Percentiles rank a stretch among this genome's conserved stretches.
phyloP scores from a whole-genome alignment of 768 basidiomycete genomes.

The Pisolithus albus region DNA sequence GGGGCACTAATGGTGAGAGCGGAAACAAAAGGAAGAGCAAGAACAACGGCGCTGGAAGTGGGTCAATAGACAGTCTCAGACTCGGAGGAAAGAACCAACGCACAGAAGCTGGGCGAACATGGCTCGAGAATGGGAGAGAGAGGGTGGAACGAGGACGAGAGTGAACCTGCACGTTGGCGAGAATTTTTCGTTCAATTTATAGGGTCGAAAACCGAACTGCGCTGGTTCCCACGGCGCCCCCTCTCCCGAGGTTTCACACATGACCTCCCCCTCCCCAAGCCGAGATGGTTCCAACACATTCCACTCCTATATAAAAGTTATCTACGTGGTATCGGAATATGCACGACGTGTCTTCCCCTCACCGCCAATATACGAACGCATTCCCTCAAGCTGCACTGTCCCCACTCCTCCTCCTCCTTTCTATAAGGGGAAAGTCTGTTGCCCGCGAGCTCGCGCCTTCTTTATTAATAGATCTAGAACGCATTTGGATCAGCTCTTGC shows the following conservation, averaged over 20 bases:
- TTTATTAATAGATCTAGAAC: constrained; percentile 27
- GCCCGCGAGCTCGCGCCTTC: constrained; percentile 3
- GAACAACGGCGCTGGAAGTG: constrained; percentile 35
- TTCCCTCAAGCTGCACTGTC: not conserved
- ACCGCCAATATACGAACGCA: too few species aligned
- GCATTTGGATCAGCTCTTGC: not conserved
- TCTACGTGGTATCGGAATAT: too few species aligned
- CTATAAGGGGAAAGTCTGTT: not conserved
- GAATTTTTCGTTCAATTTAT: too few species aligned
- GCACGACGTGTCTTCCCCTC: too few species aligned
- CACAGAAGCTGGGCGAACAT: constrained; percentile 51
- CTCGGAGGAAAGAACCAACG: constrained; percentile 7
- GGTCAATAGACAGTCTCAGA: constrained; percentile 26
- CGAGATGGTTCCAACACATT: too few species aligned
- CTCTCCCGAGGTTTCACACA: too few species aligned
- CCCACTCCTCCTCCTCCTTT: not conserved
- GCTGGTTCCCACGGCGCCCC: too few species aligned
- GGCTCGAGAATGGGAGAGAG: constrained; percentile 15
- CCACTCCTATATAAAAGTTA: too few species aligned
- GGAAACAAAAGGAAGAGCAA: constrained; percentile 38
- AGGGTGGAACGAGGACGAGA: constrained; percentile 3
- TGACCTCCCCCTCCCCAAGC: too few species aligned
- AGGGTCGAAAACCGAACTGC: too few species aligned
- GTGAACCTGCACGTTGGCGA: constrained; percentile 2
- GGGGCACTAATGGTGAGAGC: constrained; percentile 41